Evolutionary conservation across 129 eudicot genomes (phyloP), one percentile per base, ranked within the genome.

Genomic region (Glebionis coronaria): DNA sequence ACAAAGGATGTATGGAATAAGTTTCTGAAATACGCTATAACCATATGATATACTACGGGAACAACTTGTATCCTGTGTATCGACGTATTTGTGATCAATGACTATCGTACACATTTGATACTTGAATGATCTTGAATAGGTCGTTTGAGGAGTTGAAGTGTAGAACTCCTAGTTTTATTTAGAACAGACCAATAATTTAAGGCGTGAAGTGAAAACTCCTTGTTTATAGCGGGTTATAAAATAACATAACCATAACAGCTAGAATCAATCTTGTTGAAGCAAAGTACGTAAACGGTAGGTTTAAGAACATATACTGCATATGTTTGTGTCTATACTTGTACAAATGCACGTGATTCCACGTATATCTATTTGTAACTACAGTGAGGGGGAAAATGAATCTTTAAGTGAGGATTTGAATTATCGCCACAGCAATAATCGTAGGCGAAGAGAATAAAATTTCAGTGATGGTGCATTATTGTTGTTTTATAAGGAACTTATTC

Each of bases 391-490:
- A 51, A 68, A 35, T 83, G 78, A 73, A 83, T 80, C 75, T 77
- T 65, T 49, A 58, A 66, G 73, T 78, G 68, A 75, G 69, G 74
- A 70, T 70, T 66, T 80, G 84, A 79, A 76, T 83, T 80, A 83
- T 76, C 80, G 88, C 65, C 66, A n/a, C 28, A 66, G 71, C 77
- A 77, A 73, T 80, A 73, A 80, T 74, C 63, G 25, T 58, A 78
- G 57, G 79, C 75, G 46, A 66, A 60, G 70, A 55, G 65, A 81
- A 81, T 78, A 61, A 10, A 72, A 56, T 71, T 64, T 70, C 75
- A 50, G 49, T 47, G 73, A 77, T 68, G 79, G 79, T 57, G 81
- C 83, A 54, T 73, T 68, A 44, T 63, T 71, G 81, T n/a, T n/a
- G n/a, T n/a, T n/a, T n/a, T n/a, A n/a, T n/a, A n/a, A n/a, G n/a